These are phyloP conservation scores for Aspergillus jensenii DNA, from an alignment of 2,329 filamentous ascomycete species.

Conservation along the genomic window DNA sequence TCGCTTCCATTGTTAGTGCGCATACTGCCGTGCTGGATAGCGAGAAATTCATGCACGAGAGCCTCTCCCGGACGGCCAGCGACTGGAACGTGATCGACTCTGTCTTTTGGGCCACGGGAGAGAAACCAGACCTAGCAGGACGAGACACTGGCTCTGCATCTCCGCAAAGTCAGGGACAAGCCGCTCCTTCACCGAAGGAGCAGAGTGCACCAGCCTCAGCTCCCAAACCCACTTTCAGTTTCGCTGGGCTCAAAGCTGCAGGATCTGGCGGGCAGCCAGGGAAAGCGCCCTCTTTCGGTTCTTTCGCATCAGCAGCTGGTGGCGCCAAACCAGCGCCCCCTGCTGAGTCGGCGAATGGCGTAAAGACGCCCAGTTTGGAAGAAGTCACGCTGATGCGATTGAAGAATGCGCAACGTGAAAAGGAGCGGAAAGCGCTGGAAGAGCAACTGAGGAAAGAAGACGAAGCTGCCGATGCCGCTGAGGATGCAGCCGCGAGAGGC, in stretches of 20 bases:
- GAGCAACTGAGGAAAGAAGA: conserved; percentile 54
- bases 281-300: conserved; percentile 44
- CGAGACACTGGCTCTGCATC: conserved; percentile 12
- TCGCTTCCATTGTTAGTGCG: conserved; percentile 57
- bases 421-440: conserved; percentile 53
- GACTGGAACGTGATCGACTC: conserved; percentile 54
- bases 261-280: conserved; percentile 23
- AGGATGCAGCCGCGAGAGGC: conserved; percentile 19
- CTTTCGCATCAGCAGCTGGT: conserved; percentile 37
- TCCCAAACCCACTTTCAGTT: conserved; percentile 33
- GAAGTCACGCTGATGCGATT: conserved; percentile 56
- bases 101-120: conserved; percentile 55
- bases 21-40: conserved; percentile 57
- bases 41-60: conserved; percentile 34
- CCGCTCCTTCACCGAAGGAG: conserved; percentile 24
- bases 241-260: conserved; percentile 33
- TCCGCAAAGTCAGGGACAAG: conserved; percentile 17
- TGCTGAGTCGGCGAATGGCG: conserved; percentile 23
- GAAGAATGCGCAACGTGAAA: conserved; percentile 56
- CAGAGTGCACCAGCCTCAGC: conserved; percentile 12
- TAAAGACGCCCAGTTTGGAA: conserved; percentile 41
- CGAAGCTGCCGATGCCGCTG: conserved; percentile 41
- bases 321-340: conserved; percentile 28
- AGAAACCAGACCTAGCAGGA: conserved; percentile 49
- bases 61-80: conserved; percentile 28